Evolutionary conservation across 2,329 filamentous ascomycete genomes (phyloP).

Genomic region (Plenodomus lindquistii): DNA sequence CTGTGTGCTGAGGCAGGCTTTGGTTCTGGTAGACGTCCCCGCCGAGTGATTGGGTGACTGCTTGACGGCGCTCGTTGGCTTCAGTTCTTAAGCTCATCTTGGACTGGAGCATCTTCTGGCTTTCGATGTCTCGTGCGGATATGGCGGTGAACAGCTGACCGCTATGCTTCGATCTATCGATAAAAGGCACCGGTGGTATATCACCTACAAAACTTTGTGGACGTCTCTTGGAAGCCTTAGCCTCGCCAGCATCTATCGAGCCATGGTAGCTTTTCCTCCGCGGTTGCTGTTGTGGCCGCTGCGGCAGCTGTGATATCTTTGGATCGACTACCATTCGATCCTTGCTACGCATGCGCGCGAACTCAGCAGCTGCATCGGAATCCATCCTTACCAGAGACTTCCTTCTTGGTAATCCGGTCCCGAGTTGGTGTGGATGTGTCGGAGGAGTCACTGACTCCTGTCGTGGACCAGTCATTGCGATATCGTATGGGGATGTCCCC

Average conservation of each 20-base stretch:
- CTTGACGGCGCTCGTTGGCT: conserved; percentile 19
- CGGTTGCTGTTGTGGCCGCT: conserved; percentile 4
- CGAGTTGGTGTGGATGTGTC: conserved; percentile 43
- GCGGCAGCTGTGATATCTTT: conserved; percentile 18
- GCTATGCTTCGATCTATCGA: conserved; percentile 14
- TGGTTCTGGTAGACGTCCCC: conserved; percentile 14
- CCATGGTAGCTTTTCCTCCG: conserved; percentile 36
- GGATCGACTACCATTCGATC: conserved; percentile 29
- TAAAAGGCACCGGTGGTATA: conserved; percentile 31
- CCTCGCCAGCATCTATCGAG: conserved; percentile 29
- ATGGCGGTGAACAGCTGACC: conserved; percentile 2
- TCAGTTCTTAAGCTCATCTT: conserved; percentile 11
- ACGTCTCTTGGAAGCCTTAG: conserved; percentile 17
- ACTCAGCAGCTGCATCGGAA: conserved; percentile 37
- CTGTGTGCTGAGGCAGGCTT: conserved; percentile 9
- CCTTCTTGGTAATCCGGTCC: conserved; percentile 28
- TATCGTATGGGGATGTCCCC: conserved; percentile 51
- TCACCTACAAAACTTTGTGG: conserved; percentile 21
- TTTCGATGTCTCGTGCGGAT: conserved; percentile 9
- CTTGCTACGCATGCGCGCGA: conserved; percentile 42
- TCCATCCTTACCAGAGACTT: conserved; percentile 43
- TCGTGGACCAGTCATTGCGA: conserved; percentile 36
- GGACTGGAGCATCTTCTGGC: conserved; percentile 2
- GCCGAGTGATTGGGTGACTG: conserved; percentile 22
- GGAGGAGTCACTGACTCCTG: conserved; percentile 24